Evolutionary conservation across 2,329 filamentous ascomycete genomes (phyloP).

Genomic region (Sporothrix protearum): DNA sequence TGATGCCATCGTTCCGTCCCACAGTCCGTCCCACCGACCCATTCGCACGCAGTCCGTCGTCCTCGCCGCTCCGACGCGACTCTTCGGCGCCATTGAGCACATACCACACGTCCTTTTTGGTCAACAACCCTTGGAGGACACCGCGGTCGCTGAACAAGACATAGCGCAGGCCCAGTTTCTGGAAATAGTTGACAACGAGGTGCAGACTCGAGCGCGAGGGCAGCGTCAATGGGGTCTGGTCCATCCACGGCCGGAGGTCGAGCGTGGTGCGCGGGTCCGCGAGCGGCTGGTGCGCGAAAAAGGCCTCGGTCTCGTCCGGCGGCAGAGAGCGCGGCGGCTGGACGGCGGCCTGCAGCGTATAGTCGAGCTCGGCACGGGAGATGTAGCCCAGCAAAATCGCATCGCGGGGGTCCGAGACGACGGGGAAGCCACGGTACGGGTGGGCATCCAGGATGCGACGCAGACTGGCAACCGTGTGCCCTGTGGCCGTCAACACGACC

Average conservation of each 20-base stretch:
- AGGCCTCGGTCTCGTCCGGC: slow-evolving; percentile 70
- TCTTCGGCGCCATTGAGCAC: slow-evolving; percentile 76
- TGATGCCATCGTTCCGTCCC: not conserved
- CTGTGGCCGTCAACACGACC: slow-evolving; percentile 78
- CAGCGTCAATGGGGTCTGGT: slow-evolving; percentile 92
- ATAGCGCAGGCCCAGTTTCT: slow-evolving; percentile 87
- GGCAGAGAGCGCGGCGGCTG: slow-evolving; percentile 57
- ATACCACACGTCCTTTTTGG: slow-evolving; percentile 97
- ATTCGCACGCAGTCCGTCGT: slow-evolving; percentile 48
- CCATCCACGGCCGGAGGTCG: slow-evolving; percentile 96
- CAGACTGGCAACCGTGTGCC: slow-evolving; percentile 79
- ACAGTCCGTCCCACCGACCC: not conserved
- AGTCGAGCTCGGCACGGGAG: slow-evolving; percentile 81
- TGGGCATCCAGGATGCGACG: slow-evolving; percentile 67
- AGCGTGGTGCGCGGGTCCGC: slow-evolving; percentile 73
- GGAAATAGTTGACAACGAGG: slow-evolving; percentile 88
- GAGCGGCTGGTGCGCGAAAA: slow-evolving; percentile 76
- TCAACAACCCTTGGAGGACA: slow-evolving; percentile 76
- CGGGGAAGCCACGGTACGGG: slow-evolving; percentile 84
- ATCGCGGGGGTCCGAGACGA: slow-evolving; percentile 73
- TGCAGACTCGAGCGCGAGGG: slow-evolving; percentile 72
- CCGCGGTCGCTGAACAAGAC: slow-evolving; percentile 83
- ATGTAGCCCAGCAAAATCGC: slow-evolving; percentile 89
- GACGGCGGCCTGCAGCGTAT: slow-evolving; percentile 66
- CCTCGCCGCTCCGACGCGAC: slow-evolving; percentile 50